Evolutionary conservation across 1,284 basidiomycete genomes (phyloP).

Genomic region (Austroboletus olivaceoglutinosus): DNA sequence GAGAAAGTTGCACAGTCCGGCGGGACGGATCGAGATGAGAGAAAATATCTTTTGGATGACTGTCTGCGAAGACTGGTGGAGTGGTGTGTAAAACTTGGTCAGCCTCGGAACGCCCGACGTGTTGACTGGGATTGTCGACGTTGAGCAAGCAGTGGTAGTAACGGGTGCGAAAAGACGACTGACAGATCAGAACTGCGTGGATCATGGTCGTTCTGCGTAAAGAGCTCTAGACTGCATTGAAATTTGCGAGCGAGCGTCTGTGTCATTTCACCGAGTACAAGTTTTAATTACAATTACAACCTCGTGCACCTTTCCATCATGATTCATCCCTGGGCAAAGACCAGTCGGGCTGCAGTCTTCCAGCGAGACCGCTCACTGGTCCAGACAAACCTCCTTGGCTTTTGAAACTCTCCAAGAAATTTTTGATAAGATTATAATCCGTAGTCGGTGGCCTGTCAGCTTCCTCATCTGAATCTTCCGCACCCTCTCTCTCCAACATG

Average conservation of each 20-base stretch:
- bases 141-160: slow-evolving; percentile 40
- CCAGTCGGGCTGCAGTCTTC: slow-evolving; percentile 75
- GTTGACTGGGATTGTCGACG: slow-evolving; percentile 58
- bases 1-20: slow-evolving; percentile 86
- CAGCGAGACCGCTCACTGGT: slow-evolving; percentile 84
- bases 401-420: slow-evolving; percentile 93
- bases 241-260: no score
- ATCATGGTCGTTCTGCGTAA: slow-evolving; percentile 59
- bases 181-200: slow-evolving; percentile 79
- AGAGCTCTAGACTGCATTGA: not conserved
- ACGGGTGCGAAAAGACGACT: slow-evolving; percentile 39
- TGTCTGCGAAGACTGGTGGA: slow-evolving; percentile 71
- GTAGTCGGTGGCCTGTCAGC: slow-evolving; percentile 45
- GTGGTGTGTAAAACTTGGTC: slow-evolving; percentile 93
- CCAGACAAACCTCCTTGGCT: slow-evolving; percentile 84
- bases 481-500: slow-evolving; percentile 55
- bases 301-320: slow-evolving; percentile 9
- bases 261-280: no score
- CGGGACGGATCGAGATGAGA: slow-evolving; percentile 73
- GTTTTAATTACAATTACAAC: no score
- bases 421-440: slow-evolving; percentile 91
- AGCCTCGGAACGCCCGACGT: slow-evolving; percentile 87
- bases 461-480: slow-evolving; percentile 51
- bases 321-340: slow-evolving; percentile 64
- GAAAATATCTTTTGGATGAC: slow-evolving; percentile 84